Evolutionary conservation across 345 rosid species (phyloP).

Genomic region (Erodium maritimum): DNA sequence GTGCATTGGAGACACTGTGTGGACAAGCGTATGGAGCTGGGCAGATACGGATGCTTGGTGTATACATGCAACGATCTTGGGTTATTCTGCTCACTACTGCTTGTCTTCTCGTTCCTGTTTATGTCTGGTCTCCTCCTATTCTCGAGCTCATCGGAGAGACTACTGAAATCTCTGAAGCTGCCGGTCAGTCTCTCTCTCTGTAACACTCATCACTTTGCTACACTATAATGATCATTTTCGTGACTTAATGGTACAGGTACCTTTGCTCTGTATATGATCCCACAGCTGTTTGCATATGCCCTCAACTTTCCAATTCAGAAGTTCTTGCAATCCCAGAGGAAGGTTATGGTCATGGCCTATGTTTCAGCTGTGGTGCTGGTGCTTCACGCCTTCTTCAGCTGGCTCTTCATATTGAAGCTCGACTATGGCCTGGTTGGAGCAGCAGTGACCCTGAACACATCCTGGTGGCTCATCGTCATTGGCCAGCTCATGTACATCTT

Average conservation of each 20-base stretch:
- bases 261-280: constrained; percentile 85
- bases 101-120: constrained; percentile 44
- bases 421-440: constrained; percentile 80
- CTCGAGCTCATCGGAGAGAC: constrained; percentile 62
- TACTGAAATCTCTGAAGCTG: constrained; percentile 64
- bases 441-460: constrained; percentile 63
- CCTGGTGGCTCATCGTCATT: constrained; percentile 79
- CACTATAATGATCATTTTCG: no score
- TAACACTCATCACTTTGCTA: no score
- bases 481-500: constrained; percentile 65
- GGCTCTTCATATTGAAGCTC: constrained; percentile 68
- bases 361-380: constrained; percentile 53
- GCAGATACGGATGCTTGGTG: constrained; percentile 57
- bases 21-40: constrained; percentile 97
- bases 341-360: constrained; percentile 74
- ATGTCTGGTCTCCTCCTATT: constrained; percentile 84
- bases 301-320: constrained; percentile 83
- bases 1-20: constrained; percentile 83
- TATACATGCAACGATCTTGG: constrained; percentile 97
- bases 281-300: constrained; percentile 78
- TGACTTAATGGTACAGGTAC: constrained; percentile 34
- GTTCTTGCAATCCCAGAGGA: constrained; percentile 79
- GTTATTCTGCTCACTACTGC: constrained; percentile 64
- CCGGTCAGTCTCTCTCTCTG: constrained; percentile 27
- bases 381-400: constrained; percentile 52